Evolutionary conservation across 139 green algal genomes (phyloP).

Genomic region (Dunaliella sp.): DNA sequence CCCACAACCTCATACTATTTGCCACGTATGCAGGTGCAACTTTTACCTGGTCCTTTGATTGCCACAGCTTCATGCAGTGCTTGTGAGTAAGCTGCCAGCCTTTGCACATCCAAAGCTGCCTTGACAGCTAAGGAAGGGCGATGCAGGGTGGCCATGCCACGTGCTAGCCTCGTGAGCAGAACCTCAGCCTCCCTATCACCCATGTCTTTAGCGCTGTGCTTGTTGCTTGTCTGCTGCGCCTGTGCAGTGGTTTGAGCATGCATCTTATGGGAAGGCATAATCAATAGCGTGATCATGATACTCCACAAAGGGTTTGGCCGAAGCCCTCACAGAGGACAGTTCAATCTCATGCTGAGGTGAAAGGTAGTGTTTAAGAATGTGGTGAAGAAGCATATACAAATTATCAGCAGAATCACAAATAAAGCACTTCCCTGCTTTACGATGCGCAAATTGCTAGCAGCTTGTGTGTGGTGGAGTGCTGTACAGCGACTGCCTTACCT

Average conservation of each 20-base stretch:
- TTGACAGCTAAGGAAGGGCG: background rate
- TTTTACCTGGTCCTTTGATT: background rate
- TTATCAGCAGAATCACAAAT: background rate
- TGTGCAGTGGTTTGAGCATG: background rate
- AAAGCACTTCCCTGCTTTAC: too few relatives aligned
- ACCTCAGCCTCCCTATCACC: background rate
- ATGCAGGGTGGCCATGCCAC: background rate
- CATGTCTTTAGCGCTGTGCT: background rate
- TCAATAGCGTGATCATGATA: background rate
- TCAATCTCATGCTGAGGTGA: background rate
- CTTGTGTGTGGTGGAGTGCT: too few relatives aligned
- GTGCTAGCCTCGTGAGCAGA: background rate
- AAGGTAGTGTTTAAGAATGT: too few relatives aligned
- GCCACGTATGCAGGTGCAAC: background rate
- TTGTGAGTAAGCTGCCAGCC: background rate
- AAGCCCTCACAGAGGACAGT: background rate
- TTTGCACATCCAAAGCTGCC: background rate
- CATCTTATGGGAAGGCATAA: background rate
- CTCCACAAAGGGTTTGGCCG: background rate
- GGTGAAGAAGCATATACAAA: background rate
- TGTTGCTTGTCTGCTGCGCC: too few relatives aligned
- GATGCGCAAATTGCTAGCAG: too few relatives aligned
- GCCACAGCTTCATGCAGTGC: background rate
- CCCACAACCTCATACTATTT: background rate
- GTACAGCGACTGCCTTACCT: too few relatives aligned